Percentiles rank a stretch among this genome's conserved stretches.
Conservation (phyloP, 1,284 basidiomycete genomes). For the Fistulinella cinereoalba region DNA sequence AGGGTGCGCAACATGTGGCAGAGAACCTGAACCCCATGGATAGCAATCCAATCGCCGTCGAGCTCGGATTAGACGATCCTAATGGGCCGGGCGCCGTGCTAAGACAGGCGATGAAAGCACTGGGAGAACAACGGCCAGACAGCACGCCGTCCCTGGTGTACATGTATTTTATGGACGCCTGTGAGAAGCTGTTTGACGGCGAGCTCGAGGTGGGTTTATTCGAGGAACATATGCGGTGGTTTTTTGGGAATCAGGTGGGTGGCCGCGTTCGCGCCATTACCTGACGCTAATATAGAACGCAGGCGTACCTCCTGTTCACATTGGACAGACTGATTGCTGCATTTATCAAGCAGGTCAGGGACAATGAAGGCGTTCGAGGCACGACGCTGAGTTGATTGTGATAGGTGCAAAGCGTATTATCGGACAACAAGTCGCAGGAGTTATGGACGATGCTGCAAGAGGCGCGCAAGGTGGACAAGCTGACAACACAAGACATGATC, state of each 20-base stretch:
- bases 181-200: constrained; percentile 90
- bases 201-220: constrained; percentile 89
- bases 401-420: constrained; percentile 82
- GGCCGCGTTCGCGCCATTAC: too few species aligned
- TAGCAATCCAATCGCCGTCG: constrained; percentile 69
- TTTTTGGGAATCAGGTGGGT: constrained; percentile 91
- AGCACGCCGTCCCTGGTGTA: constrained; percentile 69
- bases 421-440: constrained; percentile 72
- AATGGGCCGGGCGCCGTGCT: constrained; percentile 69
- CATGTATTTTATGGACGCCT: constrained; percentile 86
- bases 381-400: constrained; percentile 13
- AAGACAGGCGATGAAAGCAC: constrained; percentile 56
- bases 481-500: constrained; percentile 78
- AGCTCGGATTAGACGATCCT: constrained; percentile 73
- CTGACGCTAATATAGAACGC: too few species aligned
- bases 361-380: neutral
- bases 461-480: constrained; percentile 47
- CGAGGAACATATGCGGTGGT: constrained; percentile 94
- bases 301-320: constrained; percentile 88
- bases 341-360: constrained; percentile 79
- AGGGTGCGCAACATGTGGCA: constrained; percentile 61
- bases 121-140: constrained; percentile 34
- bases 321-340: constrained; percentile 87
- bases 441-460: constrained; percentile 62
- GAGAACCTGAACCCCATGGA: constrained; percentile 58